Evolutionary conservation across 1,284 basidiomycete species (phyloP).

Genomic region (Ganoderma multipileum): DNA sequence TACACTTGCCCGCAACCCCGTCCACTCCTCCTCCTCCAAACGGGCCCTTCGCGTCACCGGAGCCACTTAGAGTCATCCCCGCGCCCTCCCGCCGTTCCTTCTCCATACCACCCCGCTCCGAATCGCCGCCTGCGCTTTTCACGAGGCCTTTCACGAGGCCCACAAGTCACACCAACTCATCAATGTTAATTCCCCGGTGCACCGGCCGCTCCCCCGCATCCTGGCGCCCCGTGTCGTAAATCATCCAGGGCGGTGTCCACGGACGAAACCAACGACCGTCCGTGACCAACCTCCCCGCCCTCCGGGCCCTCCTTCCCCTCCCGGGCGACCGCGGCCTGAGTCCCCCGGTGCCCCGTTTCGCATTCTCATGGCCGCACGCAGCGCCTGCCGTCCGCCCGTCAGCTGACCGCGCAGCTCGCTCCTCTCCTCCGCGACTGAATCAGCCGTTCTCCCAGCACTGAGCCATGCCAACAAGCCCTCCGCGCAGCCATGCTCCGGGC

Average conservation of each 20-base stretch:
- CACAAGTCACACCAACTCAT: background rate
- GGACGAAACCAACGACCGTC: slow-evolving; percentile 19
- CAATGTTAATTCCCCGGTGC: slow-evolving; percentile 1
- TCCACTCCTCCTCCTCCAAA: background rate
- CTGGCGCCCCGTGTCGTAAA: slow-evolving; percentile 22
- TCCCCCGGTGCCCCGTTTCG: slow-evolving; percentile 22
- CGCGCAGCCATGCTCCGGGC: slow-evolving; percentile 6
- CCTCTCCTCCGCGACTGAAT: slow-evolving; percentile 2
- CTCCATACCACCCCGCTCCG: slow-evolving; percentile 1
- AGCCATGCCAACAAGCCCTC: slow-evolving; percentile 11
- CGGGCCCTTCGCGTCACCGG: background rate
- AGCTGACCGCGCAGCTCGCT: slow-evolving; percentile 23
- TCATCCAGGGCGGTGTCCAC: slow-evolving; percentile 15
- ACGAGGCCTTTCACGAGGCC: background rate
- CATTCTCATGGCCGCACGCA: slow-evolving; percentile 27
- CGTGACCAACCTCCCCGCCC: slow-evolving; percentile 16
- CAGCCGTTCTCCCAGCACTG: slow-evolving; percentile 6
- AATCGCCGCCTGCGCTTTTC: background rate
- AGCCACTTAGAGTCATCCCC: background rate
- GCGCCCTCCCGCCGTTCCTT: slow-evolving; percentile 8
- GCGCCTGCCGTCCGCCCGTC: slow-evolving; percentile 22
- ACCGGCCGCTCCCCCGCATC: slow-evolving; percentile 18
- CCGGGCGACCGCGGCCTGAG: slow-evolving; percentile 1
- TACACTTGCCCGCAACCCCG: slow-evolving; percentile 1
- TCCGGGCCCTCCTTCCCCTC: slow-evolving; percentile 19